phyloP scores from a whole-genome alignment of 2,329 filamentous ascomycete species.

The Alternaria brassicicola region DNA sequence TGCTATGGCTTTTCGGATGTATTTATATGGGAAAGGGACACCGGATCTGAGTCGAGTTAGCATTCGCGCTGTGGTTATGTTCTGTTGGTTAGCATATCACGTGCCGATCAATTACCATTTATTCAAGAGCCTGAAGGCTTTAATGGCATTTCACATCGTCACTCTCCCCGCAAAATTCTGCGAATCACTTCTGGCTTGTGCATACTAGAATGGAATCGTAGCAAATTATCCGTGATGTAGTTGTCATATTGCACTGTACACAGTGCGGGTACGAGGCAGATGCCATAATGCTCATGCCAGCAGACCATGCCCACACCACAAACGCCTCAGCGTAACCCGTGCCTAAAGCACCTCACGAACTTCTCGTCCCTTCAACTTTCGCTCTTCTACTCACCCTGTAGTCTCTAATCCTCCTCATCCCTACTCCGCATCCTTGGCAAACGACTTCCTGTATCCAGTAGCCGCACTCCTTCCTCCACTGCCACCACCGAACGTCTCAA shows the following conservation, averaged over 20 bases:
- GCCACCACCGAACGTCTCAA: not conserved
- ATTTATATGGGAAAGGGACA: not conserved
- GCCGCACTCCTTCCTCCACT: not conserved
- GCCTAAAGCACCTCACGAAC: not conserved
- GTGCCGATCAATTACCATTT: not conserved
- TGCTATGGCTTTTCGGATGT: not conserved
- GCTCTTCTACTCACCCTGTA: accelerated
- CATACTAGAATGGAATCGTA: not conserved
- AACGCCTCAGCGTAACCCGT: accelerated
- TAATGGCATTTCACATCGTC: not conserved
- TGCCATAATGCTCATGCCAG: not conserved
- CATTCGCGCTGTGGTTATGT: constrained; percentile 1
- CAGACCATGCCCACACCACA: not conserved
- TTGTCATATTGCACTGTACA: not conserved
- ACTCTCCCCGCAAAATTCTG: not conserved
- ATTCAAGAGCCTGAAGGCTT: not conserved
- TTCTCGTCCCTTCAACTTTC: not conserved
- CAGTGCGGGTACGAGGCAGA: not conserved
- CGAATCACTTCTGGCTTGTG: not conserved
- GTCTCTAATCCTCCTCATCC: not conserved
- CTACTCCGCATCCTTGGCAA: not conserved
- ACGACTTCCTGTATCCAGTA: not conserved
- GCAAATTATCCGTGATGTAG: not conserved
- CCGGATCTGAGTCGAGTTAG: not conserved
- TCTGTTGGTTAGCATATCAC: constrained; percentile 3